These are phyloP conservation scores for Russula griseocarnosa DNA, from an alignment of 768 basidiomycete species.

Conservation along the genomic window DNA sequence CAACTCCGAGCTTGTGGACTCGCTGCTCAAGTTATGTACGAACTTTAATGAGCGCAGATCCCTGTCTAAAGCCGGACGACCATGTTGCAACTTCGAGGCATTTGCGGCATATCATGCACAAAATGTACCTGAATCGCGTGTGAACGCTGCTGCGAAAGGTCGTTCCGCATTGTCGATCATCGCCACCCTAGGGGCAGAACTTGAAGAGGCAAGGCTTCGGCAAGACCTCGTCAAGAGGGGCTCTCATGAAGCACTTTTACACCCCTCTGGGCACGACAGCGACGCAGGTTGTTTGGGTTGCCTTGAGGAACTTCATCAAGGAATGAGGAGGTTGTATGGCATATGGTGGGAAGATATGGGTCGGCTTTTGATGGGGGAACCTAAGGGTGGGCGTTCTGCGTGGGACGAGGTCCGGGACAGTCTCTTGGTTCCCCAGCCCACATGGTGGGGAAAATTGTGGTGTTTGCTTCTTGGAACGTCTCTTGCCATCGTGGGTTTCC, in stretches of 20 bases:
- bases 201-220: constrained; percentile 1
- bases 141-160: constrained; percentile 1
- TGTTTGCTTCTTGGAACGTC: neutral
- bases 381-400: constrained; percentile 5
- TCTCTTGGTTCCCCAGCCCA: constrained; percentile 1
- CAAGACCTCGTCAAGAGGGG: neutral
- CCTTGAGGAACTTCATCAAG: constrained; percentile 21
- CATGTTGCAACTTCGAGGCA: constrained; percentile 21
- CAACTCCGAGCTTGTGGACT: constrained; percentile 4
- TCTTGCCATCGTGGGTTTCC: neutral
- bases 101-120: constrained; percentile 5
- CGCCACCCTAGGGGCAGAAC: constrained; percentile 8
- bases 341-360: constrained; percentile 26
- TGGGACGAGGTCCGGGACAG: constrained; percentile 12
- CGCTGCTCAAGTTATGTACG: constrained; percentile 10
- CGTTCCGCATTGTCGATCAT: constrained; percentile 24
- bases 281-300: constrained; percentile 16
- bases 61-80: constrained; percentile 17
- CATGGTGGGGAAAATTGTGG: neutral
- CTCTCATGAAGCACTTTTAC: neutral
- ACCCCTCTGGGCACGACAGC: neutral
- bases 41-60: constrained; percentile 20
- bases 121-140: neutral
- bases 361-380: constrained; percentile 19
- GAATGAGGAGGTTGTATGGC: constrained; percentile 20